A percentile compares a stretch with the other conserved stretches of the same genome.
These are phyloP conservation scores for Aureobasidium sp. DNA, from an alignment of 2,329 filamentous ascomycete genomes.

Conservation along the genomic window DNA sequence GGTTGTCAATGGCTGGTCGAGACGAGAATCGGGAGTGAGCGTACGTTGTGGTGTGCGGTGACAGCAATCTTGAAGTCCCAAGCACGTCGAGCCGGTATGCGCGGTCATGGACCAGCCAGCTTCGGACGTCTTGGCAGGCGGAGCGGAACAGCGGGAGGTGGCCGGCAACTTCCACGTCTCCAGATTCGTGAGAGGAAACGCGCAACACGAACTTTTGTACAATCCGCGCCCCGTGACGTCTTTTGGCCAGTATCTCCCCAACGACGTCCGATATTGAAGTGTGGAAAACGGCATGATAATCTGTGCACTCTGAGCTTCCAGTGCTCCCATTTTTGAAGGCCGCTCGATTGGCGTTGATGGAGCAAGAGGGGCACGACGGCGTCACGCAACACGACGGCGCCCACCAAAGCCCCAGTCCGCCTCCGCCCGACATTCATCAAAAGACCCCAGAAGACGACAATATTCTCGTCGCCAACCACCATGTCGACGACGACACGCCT, in stretches of 20 bases:
- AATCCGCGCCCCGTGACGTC: slow-evolving; percentile 14
- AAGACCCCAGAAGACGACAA: not conserved
- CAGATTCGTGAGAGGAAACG: not conserved
- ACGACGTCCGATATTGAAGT: slow-evolving; percentile 22
- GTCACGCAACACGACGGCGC: slow-evolving; percentile 21
- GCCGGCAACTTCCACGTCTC: not conserved
- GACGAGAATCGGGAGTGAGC: not conserved
- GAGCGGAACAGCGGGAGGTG: not conserved
- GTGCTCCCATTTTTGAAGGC: slow-evolving; percentile 3
- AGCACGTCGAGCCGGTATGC: slow-evolving; percentile 1
- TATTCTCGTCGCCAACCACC: not conserved
- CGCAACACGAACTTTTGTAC: not conserved
- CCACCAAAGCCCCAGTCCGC: slow-evolving; percentile 20
- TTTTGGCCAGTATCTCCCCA: slow-evolving; percentile 23
- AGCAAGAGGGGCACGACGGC: slow-evolving; percentile 23
- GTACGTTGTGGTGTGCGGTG: slow-evolving; percentile 11
- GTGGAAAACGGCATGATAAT: slow-evolving; percentile 27
- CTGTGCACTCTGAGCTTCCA: slow-evolving; percentile 13
- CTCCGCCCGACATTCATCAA: slow-evolving; percentile 14
- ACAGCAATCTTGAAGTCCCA: not conserved
- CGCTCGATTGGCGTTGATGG: slow-evolving; percentile 18
- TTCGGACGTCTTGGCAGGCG: slow-evolving; percentile 1
- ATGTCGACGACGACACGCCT: slow-evolving; percentile 4
- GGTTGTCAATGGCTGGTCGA: not conserved
- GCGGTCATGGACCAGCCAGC: slow-evolving; percentile 7